Percentiles rank a stretch among this genome's conserved stretches.
Evolutionary conservation across 805 yeast species (phyloP).

Genomic region (Isabelozyma rhagii): DNA sequence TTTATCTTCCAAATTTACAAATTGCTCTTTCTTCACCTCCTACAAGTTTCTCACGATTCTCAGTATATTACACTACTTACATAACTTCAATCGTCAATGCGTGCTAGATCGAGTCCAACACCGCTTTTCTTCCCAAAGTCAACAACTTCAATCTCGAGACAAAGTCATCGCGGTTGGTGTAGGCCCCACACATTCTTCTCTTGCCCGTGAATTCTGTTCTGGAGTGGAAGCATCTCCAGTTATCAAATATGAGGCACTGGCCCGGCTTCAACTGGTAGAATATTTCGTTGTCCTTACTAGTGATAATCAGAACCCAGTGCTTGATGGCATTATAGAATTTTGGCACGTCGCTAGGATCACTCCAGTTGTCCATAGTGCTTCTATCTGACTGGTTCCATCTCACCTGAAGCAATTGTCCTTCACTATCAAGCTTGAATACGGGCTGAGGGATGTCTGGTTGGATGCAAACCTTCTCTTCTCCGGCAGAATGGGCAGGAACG

Average conservation of each 20-base stretch:
- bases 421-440: conserved; percentile 50
- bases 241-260: conserved; percentile 63
- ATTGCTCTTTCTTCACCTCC: not conserved
- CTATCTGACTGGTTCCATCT: conserved; percentile 74
- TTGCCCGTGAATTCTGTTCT: conserved; percentile 65
- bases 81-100: not conserved
- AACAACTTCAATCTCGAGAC: conserved; percentile 40
- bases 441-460: conserved; percentile 58
- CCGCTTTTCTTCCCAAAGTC: conserved; percentile 46
- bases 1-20: too few relatives aligned
- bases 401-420: conserved; percentile 56
- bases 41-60: not conserved
- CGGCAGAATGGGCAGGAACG: conserved; percentile 73
- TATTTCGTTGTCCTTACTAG: conserved; percentile 47
- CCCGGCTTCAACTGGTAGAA: conserved; percentile 61
- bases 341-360: conserved; percentile 47
- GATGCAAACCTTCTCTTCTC: conserved; percentile 60
- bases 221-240: conserved; percentile 71
- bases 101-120: conserved; percentile 30
- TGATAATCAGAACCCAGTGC: conserved; percentile 53
- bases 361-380: conserved; percentile 53
- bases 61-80: not conserved
- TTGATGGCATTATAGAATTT: conserved; percentile 56
- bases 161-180: conserved; percentile 66
- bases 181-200: conserved; percentile 72